Evolutionary conservation across 805 yeast genomes (phyloP), one percentile per base, ranked within the genome.

Genomic region (Maudiozyma serrabonitensis): DNA sequence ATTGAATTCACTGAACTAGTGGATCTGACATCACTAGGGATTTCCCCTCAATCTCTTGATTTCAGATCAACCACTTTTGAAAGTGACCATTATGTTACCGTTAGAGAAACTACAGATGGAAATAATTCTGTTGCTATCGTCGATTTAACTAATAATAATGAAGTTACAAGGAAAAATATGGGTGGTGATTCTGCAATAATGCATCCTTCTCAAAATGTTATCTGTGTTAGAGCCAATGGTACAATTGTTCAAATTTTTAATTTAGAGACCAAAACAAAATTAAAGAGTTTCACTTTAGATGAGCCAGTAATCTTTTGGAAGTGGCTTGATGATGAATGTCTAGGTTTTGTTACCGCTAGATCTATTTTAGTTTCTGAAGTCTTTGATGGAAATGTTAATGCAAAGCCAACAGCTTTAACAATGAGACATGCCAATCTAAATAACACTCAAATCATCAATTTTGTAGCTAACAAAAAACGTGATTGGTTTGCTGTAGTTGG

Each of bases 401-500:
- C 78, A 23, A 86, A 89, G n/a, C 99, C 99, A 28, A 73, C 74
- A 45, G 77, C 79, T 62, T 72, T 93, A 61, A 81, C 97, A 43
- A 82, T 82, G 52, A 83, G 96, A 69, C 96, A 93, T 69, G 82
- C 80, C 39, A 75, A 84, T 43, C 75, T 93, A 61, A 75, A 75
- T 65, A 83, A 82, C 59, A 79, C 87, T 57, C 99, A 93, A 72
- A 82, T 93, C 63, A 93, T 95, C 69, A 90, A 86, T 70, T 82
- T 93, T 63, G 87, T 84, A 40, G 82, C 89, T 53, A 95, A 88
- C 64, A 77, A 79, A 23, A 82, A 78, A 55, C 76, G 81, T 50
- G 84, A 86, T 61, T 93, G 99, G 99, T 84, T 88, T 68, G 96
- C 96, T 21, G 78, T 90, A 50, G 88, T 87, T 53, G 99, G 99